These are phyloP conservation scores for Russula brevipes DNA, from an alignment of 768 basidiomycete species.

Conservation along the genomic window DNA sequence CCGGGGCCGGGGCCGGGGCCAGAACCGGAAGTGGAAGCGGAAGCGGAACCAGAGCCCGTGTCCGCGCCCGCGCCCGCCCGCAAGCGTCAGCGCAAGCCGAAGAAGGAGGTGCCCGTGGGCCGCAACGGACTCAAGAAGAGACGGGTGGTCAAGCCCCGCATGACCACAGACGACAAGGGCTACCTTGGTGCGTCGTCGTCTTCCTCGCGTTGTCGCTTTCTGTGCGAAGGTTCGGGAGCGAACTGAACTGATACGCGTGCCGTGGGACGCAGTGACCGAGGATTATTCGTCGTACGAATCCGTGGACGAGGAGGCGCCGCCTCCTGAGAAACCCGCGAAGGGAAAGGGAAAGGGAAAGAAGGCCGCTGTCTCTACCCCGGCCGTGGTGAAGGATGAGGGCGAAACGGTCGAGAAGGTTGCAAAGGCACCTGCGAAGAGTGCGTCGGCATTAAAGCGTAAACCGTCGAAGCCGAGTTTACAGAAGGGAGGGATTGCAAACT, in stretches of 20 bases:
- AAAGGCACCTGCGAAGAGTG: constrained; percentile 6
- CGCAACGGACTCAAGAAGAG: constrained; percentile 73
- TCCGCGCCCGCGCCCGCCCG: constrained; percentile 31
- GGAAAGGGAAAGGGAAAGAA: constrained; percentile 25
- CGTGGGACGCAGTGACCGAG: constrained; percentile 49
- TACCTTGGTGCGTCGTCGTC: constrained; percentile 53
- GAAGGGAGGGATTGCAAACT: constrained; percentile 20
- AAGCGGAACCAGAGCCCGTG: constrained; percentile 22
- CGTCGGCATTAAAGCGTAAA: constrained; percentile 11
- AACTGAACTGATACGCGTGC: not conserved
- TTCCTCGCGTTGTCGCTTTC: not conserved
- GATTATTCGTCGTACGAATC: constrained; percentile 83
- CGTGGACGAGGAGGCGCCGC: constrained; percentile 54
- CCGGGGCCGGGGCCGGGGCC: constrained; percentile 6
- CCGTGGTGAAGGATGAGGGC: constrained; percentile 5
- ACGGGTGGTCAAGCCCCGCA: constrained; percentile 55
- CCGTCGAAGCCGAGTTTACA: constrained; percentile 7
- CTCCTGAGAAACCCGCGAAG: constrained; percentile 21
- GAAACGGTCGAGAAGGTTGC: constrained; percentile 1
- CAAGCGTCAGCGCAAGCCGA: constrained; percentile 38
- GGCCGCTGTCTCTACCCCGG: constrained; percentile 12
- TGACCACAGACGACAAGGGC: constrained; percentile 56
- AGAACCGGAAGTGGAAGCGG: not conserved
- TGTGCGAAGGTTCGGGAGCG: not conserved
- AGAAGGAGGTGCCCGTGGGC: constrained; percentile 67